Evolutionary conservation across 768 basidiomycete species (phyloP), one percentile per base, ranked within the genome.

Genomic region (Clathrus columnatus): DNA sequence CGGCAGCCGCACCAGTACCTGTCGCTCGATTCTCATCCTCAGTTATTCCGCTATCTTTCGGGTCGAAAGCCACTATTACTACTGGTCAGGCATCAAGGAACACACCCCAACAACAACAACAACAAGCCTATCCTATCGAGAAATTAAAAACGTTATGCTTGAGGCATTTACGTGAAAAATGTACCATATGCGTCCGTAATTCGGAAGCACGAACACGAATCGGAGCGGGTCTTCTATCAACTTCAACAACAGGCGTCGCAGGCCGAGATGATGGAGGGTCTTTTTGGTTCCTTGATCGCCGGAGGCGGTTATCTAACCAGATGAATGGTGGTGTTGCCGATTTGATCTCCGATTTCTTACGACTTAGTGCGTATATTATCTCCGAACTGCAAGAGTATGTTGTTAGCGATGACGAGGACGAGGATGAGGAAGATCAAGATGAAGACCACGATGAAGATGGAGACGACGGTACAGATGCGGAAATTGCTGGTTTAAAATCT

Each of bases 321-420:
- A 54, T 18, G n/a, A 60, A 2, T 20, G 23, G 54, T 18, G 54
- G 46, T 7, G 29, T 55, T 45, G 60, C 63, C 28, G 59, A 60
- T 17, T 57, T 69, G 32, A 27, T 69, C 0, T 63, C 67, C 26
- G 73, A 85, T 26, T 93, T 91, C 62, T 68, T 93, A 56, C 76
- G 83, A 51, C 72, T 93, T 26, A 87, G 85, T 17, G 90, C 90
- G 28, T 72, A 89, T 48, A 83, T 89, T 7, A 85, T 87, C 47
- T 79, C 77, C 57, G 89, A 91, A 67, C 73, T 91, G 36, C 36
- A 36, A 8, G 36, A 36, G 36, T 36, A 36, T 36, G 36, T 5
- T 24, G 86, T 84, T 17, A 73, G 81, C 46, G 88, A 91, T 67
- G 78, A 80, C 20, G 72, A 76, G 56, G 77, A 82, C 36, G 81